These are phyloP conservation scores for Wickerhamomyces chambardii DNA, from an alignment of 805 yeast species.

Conservation along the genomic window DNA sequence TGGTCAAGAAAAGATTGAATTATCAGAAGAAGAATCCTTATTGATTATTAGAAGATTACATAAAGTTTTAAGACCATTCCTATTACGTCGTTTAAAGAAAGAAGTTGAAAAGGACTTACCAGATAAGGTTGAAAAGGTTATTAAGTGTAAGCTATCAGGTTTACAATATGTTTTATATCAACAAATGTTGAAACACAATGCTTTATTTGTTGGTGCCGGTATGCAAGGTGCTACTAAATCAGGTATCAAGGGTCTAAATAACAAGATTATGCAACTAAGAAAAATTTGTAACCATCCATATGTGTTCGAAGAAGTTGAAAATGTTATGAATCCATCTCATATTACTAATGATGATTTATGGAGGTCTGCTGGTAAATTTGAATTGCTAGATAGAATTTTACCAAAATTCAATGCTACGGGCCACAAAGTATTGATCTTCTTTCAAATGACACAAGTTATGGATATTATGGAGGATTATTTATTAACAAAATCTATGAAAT, in stretches of 20 bases:
- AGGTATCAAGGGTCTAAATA: constrained; percentile 71
- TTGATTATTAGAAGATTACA: constrained; percentile 79
- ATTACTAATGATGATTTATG: constrained; percentile 60
- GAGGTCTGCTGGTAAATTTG: constrained; percentile 78
- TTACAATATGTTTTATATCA: constrained; percentile 63
- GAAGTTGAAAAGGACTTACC: constrained; percentile 86
- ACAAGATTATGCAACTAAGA: constrained; percentile 78
- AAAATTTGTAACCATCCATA: constrained; percentile 85
- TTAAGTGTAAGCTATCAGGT: constrained; percentile 71
- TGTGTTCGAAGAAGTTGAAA: constrained; percentile 78
- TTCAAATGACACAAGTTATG: constrained; percentile 89
- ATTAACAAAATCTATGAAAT: constrained; percentile 56
- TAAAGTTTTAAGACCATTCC: constrained; percentile 78
- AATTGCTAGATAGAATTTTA: constrained; percentile 62
- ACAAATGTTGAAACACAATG: constrained; percentile 69
- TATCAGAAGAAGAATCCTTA: constrained; percentile 80
- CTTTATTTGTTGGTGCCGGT: constrained; percentile 57
- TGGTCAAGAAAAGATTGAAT: constrained; percentile 67
- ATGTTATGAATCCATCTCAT: constrained; percentile 52
- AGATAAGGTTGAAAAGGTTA: constrained; percentile 73
- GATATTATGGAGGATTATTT: constrained; percentile 83
- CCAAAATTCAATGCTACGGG: constrained; percentile 71
- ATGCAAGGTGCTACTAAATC: constrained; percentile 35
- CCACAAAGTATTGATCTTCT: constrained; percentile 73
- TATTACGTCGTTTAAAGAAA: constrained; percentile 74